phyloP scores from a whole-genome alignment of 163 green algal species.

The Prototheca wickerhamii region DNA sequence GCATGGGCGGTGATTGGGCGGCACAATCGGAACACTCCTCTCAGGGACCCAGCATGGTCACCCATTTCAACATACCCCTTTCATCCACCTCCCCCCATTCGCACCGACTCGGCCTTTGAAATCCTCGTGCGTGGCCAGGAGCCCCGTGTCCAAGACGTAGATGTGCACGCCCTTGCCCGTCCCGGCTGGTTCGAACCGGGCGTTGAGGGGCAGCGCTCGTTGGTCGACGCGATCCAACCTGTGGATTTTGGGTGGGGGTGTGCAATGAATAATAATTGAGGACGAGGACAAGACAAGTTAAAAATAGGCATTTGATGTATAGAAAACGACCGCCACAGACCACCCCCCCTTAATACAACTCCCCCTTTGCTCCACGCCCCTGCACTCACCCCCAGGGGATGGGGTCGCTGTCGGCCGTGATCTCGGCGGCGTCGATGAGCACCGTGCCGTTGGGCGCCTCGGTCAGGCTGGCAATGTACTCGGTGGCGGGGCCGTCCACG shows the following conservation, averaged over 20 bases:
- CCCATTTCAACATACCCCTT: neutral
- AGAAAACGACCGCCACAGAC: neutral
- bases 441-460: no score
- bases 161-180: slow-evolving; percentile 52
- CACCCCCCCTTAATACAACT: neutral
- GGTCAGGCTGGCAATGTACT: neutral
- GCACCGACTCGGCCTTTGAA: slow-evolving; percentile 37
- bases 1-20: neutral
- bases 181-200: slow-evolving; percentile 14
- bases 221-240: slow-evolving; percentile 58
- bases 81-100: neutral
- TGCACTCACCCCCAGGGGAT: slow-evolving; percentile 10
- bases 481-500: neutral
- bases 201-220: slow-evolving; percentile 22
- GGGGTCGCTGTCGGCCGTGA: neutral
- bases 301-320: neutral
- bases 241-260: slow-evolving; percentile 30
- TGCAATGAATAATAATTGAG: no score
- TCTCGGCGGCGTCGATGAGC: neutral
- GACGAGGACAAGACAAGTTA: neutral
- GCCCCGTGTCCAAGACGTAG: slow-evolving; percentile 74
- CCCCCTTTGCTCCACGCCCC: neutral
- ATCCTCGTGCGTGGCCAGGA: slow-evolving; percentile 52
- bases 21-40: neutral
- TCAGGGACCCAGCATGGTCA: neutral